Percentiles rank a stretch among this genome's conserved stretches.
Conservation (phyloP, 306 rosid species). For the Cucurbita maxima region DNA sequence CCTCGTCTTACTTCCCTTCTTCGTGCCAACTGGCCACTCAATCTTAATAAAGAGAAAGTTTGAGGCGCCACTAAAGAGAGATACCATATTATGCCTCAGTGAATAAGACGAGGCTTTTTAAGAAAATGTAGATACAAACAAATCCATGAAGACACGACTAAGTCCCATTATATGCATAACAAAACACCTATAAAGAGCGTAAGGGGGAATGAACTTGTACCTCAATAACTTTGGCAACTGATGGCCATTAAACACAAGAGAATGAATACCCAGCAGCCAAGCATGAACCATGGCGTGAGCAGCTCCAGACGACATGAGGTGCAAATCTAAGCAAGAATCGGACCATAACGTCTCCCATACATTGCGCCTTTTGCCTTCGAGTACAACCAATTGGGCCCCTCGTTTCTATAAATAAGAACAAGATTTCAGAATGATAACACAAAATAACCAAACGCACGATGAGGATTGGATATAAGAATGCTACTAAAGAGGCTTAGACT, state of each 20-base stretch:
- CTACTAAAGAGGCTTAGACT: neutral
- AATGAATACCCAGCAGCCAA: constrained; percentile 57
- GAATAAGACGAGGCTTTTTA: neutral
- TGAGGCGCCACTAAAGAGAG: neutral
- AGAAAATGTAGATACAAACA: neutral
- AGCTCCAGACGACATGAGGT: constrained; percentile 89
- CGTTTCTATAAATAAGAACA: constrained; percentile 33
- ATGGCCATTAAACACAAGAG: constrained; percentile 44
- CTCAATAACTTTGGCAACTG: constrained; percentile 54
- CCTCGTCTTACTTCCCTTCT: neutral
- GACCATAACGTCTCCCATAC: constrained; percentile 86
- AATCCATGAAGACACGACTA: neutral
- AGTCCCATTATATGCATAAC: neutral
- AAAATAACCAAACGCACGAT: neutral
- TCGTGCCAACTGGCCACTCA: neutral
- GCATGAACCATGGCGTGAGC: constrained; percentile 90
- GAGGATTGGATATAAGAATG: neutral
- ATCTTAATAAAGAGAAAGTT: neutral
- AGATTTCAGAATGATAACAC: no score
- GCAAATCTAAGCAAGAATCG: constrained; percentile 62
- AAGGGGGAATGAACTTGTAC: constrained; percentile 18
- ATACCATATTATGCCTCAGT: neutral
- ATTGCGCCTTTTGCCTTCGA: constrained; percentile 62
- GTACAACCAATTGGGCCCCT: constrained; percentile 79
- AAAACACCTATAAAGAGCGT: neutral